phyloP scores from a whole-genome alignment of 306 rosid genomes.

The Trifolium subterraneum region DNA sequence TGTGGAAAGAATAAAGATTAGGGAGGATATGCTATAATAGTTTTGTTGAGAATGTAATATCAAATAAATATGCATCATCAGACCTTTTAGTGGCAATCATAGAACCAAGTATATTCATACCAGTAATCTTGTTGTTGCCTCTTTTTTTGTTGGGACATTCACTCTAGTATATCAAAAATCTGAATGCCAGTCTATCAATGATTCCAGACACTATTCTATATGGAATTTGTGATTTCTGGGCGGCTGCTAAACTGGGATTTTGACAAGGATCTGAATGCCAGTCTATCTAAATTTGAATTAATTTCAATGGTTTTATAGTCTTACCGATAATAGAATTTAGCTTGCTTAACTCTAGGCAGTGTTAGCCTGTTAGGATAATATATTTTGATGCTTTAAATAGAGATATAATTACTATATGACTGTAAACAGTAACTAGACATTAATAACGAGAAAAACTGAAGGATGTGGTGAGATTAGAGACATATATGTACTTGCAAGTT shows the following conservation, averaged over 20 bases:
- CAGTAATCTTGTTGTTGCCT: neutral
- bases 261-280: neutral
- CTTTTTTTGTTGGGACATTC: slow-evolving; percentile 5
- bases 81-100: neutral
- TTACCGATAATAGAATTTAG: neutral
- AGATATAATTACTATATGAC: neutral
- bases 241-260: slow-evolving; percentile 12
- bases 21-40: slow-evolving; percentile 1
- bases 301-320: neutral
- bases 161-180: neutral
- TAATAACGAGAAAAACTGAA: neutral
- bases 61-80: slow-evolving; percentile 14
- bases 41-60: slow-evolving; percentile 21
- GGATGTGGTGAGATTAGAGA: neutral
- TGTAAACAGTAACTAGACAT: neutral
- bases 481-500: neutral
- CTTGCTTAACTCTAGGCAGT: neutral
- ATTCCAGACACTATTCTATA: slow-evolving; percentile 18
- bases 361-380: neutral
- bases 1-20: slow-evolving; percentile 4
- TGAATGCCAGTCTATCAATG: neutral
- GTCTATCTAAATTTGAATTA: neutral
- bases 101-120: neutral
- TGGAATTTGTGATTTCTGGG: neutral
- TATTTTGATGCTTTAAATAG: neutral